These are phyloP conservation scores for Nemania serpens DNA, from an alignment of 2,329 filamentous ascomycete genomes.

Conservation along the genomic window DNA sequence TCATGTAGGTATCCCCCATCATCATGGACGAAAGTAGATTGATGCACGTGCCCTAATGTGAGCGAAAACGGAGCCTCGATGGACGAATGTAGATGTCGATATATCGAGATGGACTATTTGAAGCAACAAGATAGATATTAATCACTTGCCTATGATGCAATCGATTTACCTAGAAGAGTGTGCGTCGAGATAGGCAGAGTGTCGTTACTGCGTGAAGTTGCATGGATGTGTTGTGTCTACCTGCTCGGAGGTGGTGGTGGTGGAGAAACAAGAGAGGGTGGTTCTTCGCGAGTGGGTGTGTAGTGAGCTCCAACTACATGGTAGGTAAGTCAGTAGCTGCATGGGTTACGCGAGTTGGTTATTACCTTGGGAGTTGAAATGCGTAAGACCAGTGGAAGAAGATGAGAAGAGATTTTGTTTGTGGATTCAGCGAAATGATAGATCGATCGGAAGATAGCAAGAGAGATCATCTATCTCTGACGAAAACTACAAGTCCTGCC, in stretches of 20 bases:
- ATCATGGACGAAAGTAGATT: constrained; percentile 13
- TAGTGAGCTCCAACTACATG: not conserved
- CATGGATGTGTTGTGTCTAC: constrained; percentile 3
- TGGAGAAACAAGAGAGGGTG: constrained; percentile 8
- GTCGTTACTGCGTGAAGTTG: constrained; percentile 1
- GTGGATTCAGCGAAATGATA: no score
- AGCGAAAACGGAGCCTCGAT: not conserved
- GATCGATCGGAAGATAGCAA: no score
- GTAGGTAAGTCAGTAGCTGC: no score
- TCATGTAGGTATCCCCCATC: not conserved
- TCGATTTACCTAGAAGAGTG: constrained; percentile 1
- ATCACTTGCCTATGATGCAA: constrained; percentile 17
- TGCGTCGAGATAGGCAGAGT: constrained; percentile 10
- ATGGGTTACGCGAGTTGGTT: no score
- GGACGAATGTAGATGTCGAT: constrained; percentile 20
- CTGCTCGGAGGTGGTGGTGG: not conserved
- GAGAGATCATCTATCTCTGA: no score
- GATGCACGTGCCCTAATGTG: constrained; percentile 17
- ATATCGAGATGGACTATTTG: not conserved
- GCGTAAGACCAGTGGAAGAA: no score
- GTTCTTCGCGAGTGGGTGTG: constrained; percentile 21
- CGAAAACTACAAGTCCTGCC: no score
- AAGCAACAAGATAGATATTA: not conserved
- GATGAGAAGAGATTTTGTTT: no score
- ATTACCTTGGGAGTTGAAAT: no score